phyloP scores from a whole-genome alignment of 805 yeast genomes.

The Wickerhamomyces bisporus region DNA sequence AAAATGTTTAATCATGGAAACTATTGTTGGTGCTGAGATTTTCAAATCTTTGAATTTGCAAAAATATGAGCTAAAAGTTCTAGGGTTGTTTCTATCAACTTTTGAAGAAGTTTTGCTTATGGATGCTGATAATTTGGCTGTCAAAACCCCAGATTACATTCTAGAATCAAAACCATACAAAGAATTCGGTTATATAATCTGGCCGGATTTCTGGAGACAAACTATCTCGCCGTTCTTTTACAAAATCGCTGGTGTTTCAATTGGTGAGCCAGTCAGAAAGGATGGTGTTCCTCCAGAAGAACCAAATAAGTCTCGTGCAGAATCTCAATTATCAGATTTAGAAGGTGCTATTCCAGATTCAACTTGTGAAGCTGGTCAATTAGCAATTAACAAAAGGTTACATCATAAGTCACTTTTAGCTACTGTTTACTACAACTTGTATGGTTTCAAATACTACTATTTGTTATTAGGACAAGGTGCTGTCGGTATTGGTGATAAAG shows the following conservation, averaged over 20 bases:
- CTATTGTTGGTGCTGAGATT: constrained; percentile 27
- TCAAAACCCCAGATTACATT: constrained; percentile 41
- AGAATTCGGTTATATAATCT: constrained; percentile 43
- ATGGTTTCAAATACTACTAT: constrained; percentile 65
- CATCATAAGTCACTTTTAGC: constrained; percentile 57
- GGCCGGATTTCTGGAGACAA: constrained; percentile 72
- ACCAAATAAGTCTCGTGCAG: constrained; percentile 36
- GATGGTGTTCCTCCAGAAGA: constrained; percentile 31
- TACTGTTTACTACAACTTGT: constrained; percentile 59
- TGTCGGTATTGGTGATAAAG: constrained; percentile 80
- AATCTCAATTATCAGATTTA: constrained; percentile 47
- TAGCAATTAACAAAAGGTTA: constrained; percentile 53
- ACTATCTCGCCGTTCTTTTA: constrained; percentile 58
- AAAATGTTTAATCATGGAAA: constrained; percentile 35
- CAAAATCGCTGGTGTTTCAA: constrained; percentile 45
- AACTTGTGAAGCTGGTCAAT: constrained; percentile 68
- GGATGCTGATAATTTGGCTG: constrained; percentile 44
- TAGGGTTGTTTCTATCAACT: constrained; percentile 41
- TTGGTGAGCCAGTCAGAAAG: constrained; percentile 32
- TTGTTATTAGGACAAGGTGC: constrained; percentile 69
- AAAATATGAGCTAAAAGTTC: constrained; percentile 24
- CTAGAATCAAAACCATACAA: constrained; percentile 41
- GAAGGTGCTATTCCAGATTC: constrained; percentile 61
- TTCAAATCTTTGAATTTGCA: constrained; percentile 17
- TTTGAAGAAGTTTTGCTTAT: constrained; percentile 40